These are phyloP conservation scores for Pythium aquatile DNA, from an alignment of 352 stramenopile genomes.

Conservation along the genomic window DNA sequence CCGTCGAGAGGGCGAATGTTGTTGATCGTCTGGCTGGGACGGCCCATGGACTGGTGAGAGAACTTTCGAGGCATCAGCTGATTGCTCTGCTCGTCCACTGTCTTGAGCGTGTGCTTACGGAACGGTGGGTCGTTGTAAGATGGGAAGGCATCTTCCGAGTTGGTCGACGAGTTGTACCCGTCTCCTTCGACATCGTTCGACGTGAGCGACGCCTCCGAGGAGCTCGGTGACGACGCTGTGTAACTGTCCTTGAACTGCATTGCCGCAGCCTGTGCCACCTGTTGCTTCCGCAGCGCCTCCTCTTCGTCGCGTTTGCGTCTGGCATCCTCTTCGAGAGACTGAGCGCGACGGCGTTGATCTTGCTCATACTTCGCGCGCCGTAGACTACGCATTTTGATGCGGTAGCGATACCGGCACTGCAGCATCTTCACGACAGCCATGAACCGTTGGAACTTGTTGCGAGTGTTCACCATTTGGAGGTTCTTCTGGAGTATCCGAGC, in stretches of 20 bases:
- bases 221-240: slow-evolving; percentile 69
- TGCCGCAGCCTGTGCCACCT: slow-evolving; percentile 17
- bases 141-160: slow-evolving; percentile 64
- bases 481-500: slow-evolving; percentile 54
- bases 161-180: slow-evolving; percentile 54
- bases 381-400: slow-evolving; percentile 28
- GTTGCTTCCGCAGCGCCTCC: slow-evolving; percentile 16
- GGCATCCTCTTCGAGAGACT: slow-evolving; percentile 9
- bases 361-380: slow-evolving; percentile 21
- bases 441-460: slow-evolving; percentile 55
- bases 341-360: not conserved
- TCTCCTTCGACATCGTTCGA: slow-evolving; percentile 79
- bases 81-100: slow-evolving; percentile 69
- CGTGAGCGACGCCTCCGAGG: slow-evolving; percentile 50
- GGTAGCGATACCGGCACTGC: slow-evolving; percentile 71
- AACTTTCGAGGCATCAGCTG: slow-evolving; percentile 43
- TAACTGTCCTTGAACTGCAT: slow-evolving; percentile 66
- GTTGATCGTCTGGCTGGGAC: slow-evolving; percentile 37
- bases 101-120: slow-evolving; percentile 66
- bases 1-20: slow-evolving; percentile 58
- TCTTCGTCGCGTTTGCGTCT: slow-evolving; percentile 30
- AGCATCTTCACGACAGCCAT: slow-evolving; percentile 54
- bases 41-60: slow-evolving; percentile 28
- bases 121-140: slow-evolving; percentile 44
- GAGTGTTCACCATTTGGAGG: slow-evolving; percentile 51